These are phyloP conservation scores for Entomortierella beljakovae DNA, from an alignment of 192 early-diverging fungal genomes.

Conservation along the genomic window DNA sequence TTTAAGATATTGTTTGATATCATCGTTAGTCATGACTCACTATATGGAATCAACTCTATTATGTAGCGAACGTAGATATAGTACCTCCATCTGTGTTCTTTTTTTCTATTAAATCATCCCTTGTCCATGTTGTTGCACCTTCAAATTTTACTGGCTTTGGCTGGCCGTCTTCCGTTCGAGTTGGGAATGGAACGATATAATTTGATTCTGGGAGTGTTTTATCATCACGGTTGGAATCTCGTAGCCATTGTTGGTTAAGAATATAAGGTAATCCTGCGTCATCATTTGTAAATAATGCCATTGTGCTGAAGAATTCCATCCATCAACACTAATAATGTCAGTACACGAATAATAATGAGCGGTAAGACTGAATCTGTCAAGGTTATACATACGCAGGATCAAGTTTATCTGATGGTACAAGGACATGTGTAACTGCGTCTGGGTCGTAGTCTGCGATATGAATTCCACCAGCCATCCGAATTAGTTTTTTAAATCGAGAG, in stretches of 20 bases:
- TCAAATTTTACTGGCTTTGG: conserved; percentile 2
- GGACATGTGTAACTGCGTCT: conserved; percentile 25
- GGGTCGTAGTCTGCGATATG: conserved; percentile 34
- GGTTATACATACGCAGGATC: conserved; percentile 12
- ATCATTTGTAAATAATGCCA: conserved; percentile 14
- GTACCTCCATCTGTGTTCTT: background rate
- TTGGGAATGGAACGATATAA: conserved; percentile 41
- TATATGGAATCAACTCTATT: background rate
- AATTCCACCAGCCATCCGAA: conserved; percentile 26
- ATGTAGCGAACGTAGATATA: background rate
- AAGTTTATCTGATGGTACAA: conserved; percentile 34
- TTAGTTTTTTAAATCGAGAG: conserved; percentile 22
- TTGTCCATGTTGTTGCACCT: conserved; percentile 28
- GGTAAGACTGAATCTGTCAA: no score
- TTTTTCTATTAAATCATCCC: background rate
- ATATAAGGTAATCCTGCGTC: conserved; percentile 16
- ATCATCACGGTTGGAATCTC: conserved; percentile 9
- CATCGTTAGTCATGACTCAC: no score
- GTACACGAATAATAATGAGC: no score
- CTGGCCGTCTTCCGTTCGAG: conserved; percentile 23
- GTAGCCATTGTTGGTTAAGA: conserved; percentile 35
- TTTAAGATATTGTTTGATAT: background rate
- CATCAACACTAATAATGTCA: no score
- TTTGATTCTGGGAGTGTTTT: conserved; percentile 32
- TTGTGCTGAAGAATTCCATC: conserved; percentile 5